phyloP scores from a whole-genome alignment of 2,329 filamentous ascomycete species.

The Berkeleyomyces rouxiae region DNA sequence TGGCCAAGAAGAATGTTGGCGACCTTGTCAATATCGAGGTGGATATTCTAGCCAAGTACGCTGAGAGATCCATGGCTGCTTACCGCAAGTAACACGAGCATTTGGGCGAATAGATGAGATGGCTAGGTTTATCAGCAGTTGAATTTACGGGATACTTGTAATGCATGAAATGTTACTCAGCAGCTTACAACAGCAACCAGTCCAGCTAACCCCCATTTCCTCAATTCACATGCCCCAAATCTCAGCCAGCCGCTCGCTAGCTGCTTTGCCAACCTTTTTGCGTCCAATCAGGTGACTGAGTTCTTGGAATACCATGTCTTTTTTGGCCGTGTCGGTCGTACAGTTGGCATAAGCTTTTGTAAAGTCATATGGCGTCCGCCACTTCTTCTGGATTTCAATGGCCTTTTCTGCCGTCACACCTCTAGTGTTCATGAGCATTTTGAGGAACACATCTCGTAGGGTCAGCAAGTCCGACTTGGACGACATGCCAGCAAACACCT shows the following conservation, averaged over 20 bases:
- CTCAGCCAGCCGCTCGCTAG: slow-evolving; percentile 56
- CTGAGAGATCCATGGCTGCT: slow-evolving; percentile 73
- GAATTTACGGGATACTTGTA: not conserved
- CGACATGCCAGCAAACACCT: slow-evolving; percentile 52
- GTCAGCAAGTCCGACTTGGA: slow-evolving; percentile 63
- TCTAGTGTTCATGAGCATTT: slow-evolving; percentile 71
- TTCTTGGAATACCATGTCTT: slow-evolving; percentile 41
- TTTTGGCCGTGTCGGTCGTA: slow-evolving; percentile 35
- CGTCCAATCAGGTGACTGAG: slow-evolving; percentile 44
- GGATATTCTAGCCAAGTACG: slow-evolving; percentile 73
- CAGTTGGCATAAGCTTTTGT: slow-evolving; percentile 50
- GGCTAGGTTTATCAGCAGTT: too few species aligned
- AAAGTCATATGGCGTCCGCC: slow-evolving; percentile 56
- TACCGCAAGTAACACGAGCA: slow-evolving; percentile 27
- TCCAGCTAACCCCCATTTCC: not conserved
- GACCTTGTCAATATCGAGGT: slow-evolving; percentile 86
- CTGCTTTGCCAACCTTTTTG: slow-evolving; percentile 47
- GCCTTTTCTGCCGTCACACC: slow-evolving; percentile 65
- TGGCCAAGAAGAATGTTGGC: slow-evolving; percentile 59
- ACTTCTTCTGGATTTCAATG: slow-evolving; percentile 61
- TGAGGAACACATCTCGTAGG: slow-evolving; percentile 57
- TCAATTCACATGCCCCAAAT: slow-evolving; percentile 38
- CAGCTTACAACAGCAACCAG: not conserved
- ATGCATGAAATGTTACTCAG: not conserved
- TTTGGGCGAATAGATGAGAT: not conserved